A percentile compares a stretch with the other conserved stretches of the same genome.
These are phyloP conservation scores for Clathrus columnatus DNA, from an alignment of 768 basidiomycete species.

Conservation along the genomic window DNA sequence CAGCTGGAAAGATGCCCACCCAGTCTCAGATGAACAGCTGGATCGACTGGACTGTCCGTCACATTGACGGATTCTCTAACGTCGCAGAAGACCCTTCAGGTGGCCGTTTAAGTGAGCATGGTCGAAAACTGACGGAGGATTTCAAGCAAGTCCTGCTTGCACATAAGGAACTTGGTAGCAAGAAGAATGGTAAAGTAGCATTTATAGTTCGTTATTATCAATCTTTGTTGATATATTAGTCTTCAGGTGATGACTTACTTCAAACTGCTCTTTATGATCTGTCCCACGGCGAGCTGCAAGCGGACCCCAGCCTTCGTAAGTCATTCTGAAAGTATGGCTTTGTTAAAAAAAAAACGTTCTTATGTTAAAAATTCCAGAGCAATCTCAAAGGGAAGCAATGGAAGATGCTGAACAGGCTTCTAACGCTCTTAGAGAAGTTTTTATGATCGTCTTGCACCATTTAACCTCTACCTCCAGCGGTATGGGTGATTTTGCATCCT, in stretches of 20 bases:
- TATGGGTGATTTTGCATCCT: conserved; percentile 55
- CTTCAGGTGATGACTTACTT: conserved; percentile 50
- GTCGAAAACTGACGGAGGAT: conserved; percentile 41
- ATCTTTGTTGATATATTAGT: not conserved
- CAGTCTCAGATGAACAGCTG: conserved; percentile 46
- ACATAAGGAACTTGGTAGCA: conserved; percentile 42
- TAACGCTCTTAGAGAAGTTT: conserved; percentile 38
- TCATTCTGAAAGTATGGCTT: not conserved
- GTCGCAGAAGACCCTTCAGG: conserved; percentile 34
- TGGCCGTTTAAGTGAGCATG: conserved; percentile 44
- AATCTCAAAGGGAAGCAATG: conserved; percentile 37
- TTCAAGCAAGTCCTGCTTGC: conserved; percentile 46
- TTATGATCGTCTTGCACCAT: conserved; percentile 46
- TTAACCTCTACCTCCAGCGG: conserved; percentile 45
- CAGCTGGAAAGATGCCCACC: conserved; percentile 62
- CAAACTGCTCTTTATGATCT: conserved; percentile 64
- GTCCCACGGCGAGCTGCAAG: conserved; percentile 35
- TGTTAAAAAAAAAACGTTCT: too few species aligned
- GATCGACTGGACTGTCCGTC: conserved; percentile 40
- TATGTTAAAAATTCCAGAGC: conserved; percentile 2
- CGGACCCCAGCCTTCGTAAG: not conserved
- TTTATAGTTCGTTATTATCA: not conserved
- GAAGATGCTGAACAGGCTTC: conserved; percentile 45
- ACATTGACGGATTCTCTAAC: conserved; percentile 35
- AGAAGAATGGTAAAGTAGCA: conserved; percentile 47